phyloP scores from a whole-genome alignment of 2,329 filamentous ascomycete genomes.

The Xylariaceae sp. region DNA sequence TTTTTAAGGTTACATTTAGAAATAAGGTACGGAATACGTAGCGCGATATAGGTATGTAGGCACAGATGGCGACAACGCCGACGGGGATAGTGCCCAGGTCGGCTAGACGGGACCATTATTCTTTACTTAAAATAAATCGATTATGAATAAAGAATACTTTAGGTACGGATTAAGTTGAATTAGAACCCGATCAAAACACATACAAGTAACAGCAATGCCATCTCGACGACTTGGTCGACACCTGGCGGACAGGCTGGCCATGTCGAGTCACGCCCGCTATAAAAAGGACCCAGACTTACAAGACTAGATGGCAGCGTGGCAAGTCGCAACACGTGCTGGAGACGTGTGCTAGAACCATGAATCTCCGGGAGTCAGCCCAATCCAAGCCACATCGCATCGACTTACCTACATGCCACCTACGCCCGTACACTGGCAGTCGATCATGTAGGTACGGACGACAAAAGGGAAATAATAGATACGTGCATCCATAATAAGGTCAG shows the following conservation, averaged over 20 bases:
- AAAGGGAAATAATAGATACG: too few species aligned
- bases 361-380: conserved; percentile 12
- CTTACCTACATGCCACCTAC: neutral
- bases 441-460: too few species aligned
- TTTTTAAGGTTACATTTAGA: neutral
- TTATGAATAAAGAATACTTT: too few species aligned
- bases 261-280: neutral
- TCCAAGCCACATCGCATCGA: conserved; percentile 11
- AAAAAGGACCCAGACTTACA: too few species aligned
- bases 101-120: too few species aligned
- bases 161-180: too few species aligned
- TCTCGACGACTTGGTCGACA: neutral
- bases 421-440: too few species aligned
- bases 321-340: conserved; percentile 15
- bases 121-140: too few species aligned
- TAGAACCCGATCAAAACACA: too few species aligned
- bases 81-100: too few species aligned
- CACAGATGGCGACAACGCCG: neutral
- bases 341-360: conserved; percentile 4
- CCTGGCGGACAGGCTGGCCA: neutral
- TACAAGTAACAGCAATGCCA: too few species aligned
- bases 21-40: neutral
- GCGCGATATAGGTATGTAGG: neutral
- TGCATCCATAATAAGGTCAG: neutral
- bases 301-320: conserved; percentile 1